These are phyloP conservation scores for Haplographium delicatum DNA, from an alignment of 495 filamentous ascomycete species.

Conservation along the genomic window DNA sequence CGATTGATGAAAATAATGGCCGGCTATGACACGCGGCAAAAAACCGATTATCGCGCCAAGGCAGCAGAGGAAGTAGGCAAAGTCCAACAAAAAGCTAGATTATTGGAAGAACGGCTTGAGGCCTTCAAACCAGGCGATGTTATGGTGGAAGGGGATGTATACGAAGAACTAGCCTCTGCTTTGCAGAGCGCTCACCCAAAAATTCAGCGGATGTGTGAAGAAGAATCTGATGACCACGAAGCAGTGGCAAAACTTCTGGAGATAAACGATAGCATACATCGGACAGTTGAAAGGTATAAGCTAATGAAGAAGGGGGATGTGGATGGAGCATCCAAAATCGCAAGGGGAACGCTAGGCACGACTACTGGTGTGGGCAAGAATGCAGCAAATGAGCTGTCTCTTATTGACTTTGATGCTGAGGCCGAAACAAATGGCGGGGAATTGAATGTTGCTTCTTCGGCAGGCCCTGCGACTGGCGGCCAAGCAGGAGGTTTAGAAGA, in stretches of 20 bases:
- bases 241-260: conserved; percentile 92
- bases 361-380: conserved; percentile 67
- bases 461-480: conserved; percentile 26
- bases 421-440: conserved; percentile 58
- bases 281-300: conserved; percentile 91
- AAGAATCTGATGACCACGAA: conserved; percentile 94
- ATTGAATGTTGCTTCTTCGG: conserved; percentile 35
- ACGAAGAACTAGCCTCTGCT: conserved; percentile 89
- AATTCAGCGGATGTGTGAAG: conserved; percentile 98
- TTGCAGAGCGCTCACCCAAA: conserved; percentile 94
- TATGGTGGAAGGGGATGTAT: conserved; percentile 86
- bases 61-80: conserved; percentile 91
- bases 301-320: conserved; percentile 90
- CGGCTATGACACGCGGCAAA: conserved; percentile 87
- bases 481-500: conserved; percentile 40
- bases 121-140: conserved; percentile 75
- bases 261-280: conserved; percentile 98
- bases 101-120: conserved; percentile 90
- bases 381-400: conserved; percentile 77
- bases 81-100: conserved; percentile 86
- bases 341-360: conserved; percentile 72
- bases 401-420: conserved; percentile 86
- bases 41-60: conserved; percentile 96
- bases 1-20: conserved; percentile 98
- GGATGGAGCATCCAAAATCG: conserved; percentile 79